Evolutionary conservation across 257 asterid species (phyloP), one percentile per base, ranked within the genome.

Genomic region (Jacaranda mimosifolia): DNA sequence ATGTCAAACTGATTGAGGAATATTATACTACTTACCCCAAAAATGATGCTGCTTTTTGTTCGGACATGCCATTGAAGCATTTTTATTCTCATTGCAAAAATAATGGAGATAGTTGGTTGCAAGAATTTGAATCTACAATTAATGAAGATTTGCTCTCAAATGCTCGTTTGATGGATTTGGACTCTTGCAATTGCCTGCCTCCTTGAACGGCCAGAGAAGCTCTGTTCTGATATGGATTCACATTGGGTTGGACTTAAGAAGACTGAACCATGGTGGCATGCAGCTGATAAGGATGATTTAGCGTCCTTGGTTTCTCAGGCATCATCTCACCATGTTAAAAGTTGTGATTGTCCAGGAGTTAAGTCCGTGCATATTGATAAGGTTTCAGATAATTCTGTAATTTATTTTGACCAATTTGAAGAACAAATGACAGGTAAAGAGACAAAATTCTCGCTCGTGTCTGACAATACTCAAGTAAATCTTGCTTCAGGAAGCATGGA

Each of bases 211-310:
- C 67, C 87, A 3, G 75, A 79, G 39, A 86, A 85, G 83, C 82
- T 72, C 75, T 77, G 66, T 75, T 77, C 92, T 63, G 74, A 83
- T 62, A 12, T 80, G 70, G 91, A 87, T 60, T 83, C 89, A 10
- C 70, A 86, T 18, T 86, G 89, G 87, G 68, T 81, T 56, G 92
- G 84, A 55, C 79, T 89, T 49, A 62, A 84, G 86, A 86, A 86
- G 70, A 74, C 80, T 13, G 88, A 84, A 59, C 94, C 94, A 3
- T 89, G 94, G 94, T 89, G 94, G 94, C 82, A 87, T 66, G 66
- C 88, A 10, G 84, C 84, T 84, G 87, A 84, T 70, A 89, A 78
- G 43, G 83, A 80, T 63, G 86, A 81, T 48, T 51, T 82, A 18
- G 78, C 79, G 45, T 82, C 85, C 70, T 68, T 79, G 72, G 80